phyloP scores from a whole-genome alignment of 768 basidiomycete species.

The Suillus spraguei region DNA sequence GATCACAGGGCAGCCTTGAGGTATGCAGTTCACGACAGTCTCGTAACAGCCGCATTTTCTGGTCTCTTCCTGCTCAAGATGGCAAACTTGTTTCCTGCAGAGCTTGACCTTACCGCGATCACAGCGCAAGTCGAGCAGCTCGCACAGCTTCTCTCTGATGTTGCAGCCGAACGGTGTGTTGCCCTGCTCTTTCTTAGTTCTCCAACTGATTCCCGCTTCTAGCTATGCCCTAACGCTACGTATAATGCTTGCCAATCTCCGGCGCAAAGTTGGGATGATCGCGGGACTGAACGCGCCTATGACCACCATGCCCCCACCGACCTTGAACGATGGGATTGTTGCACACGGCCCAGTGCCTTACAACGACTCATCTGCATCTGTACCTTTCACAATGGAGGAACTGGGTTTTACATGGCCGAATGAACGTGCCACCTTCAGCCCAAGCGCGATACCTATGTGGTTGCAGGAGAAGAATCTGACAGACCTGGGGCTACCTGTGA shows the following conservation, averaged over 20 bases:
- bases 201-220: neutral
- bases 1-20: slow-evolving; percentile 74
- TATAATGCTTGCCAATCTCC: slow-evolving; percentile 91
- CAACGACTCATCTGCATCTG: slow-evolving; percentile 52
- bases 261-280: slow-evolving; percentile 79
- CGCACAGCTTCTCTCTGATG: slow-evolving; percentile 87
- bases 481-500: slow-evolving; percentile 89
- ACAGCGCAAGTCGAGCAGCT: slow-evolving; percentile 88
- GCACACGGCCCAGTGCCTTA: slow-evolving; percentile 39
- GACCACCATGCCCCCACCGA: slow-evolving; percentile 54
- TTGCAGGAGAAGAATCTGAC: slow-evolving; percentile 90
- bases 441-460: slow-evolving; percentile 86
- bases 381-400: slow-evolving; percentile 84
- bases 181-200: neutral
- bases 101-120: slow-evolving; percentile 77
- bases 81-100: slow-evolving; percentile 89
- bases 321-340: slow-evolving; percentile 60
- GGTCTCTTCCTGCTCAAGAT: slow-evolving; percentile 92
- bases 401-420: slow-evolving; percentile 77
- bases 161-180: slow-evolving; percentile 83
- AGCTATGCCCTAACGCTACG: slow-evolving; percentile 90
- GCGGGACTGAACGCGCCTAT: slow-evolving; percentile 50
- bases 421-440: slow-evolving; percentile 68
- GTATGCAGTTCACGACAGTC: slow-evolving; percentile 91
- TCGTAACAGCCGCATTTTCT: slow-evolving; percentile 90